Evolutionary conservation across 768 basidiomycete genomes (phyloP).

Genomic region (Naganishia vishniacii): DNA sequence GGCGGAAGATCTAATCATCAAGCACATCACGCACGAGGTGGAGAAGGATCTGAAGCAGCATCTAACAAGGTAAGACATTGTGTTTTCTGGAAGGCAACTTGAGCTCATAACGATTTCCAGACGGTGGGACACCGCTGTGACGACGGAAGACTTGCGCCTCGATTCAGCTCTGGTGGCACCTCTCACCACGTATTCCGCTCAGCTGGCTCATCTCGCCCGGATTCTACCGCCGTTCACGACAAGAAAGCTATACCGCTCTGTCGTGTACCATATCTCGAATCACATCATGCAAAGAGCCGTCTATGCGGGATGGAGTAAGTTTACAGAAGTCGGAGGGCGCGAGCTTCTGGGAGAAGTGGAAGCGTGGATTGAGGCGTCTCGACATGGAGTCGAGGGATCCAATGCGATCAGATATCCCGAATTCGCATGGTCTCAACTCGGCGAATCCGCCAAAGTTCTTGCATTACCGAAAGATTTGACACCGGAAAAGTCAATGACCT

Average conservation of each 20-base stretch:
- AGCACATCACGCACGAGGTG: conserved; percentile 75
- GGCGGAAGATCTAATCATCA: conserved; percentile 82
- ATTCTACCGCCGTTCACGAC: conserved; percentile 60
- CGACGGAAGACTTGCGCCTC: conserved; percentile 49
- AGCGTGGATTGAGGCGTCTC: conserved; percentile 76
- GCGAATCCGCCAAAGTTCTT: conserved; percentile 66
- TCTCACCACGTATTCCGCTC: conserved; percentile 72
- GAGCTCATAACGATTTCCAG: conserved; percentile 36
- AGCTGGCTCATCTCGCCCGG: conserved; percentile 63
- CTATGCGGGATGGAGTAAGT: conserved; percentile 63
- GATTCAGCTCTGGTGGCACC: conserved; percentile 69
- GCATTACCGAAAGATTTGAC: conserved; percentile 49
- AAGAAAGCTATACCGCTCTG: conserved; percentile 66
- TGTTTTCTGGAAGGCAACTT: conserved; percentile 31
- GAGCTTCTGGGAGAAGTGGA: conserved; percentile 65
- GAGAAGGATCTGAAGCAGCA: conserved; percentile 69
- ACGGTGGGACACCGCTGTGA: conserved; percentile 43
- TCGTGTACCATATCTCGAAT: conserved; percentile 64
- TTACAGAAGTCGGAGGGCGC: conserved; percentile 60
- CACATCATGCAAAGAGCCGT: conserved; percentile 80
- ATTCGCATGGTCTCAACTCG: conserved; percentile 68
- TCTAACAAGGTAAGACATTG: conserved; percentile 56
- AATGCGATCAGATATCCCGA: conserved; percentile 56
- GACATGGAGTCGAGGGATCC: conserved; percentile 55
- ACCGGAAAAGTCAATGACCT: conserved; percentile 29